Evolutionary conservation across 2,329 filamentous ascomycete species (phyloP), one percentile per base, ranked within the genome.

Genomic region (Ascosphaera aggregata): DNA sequence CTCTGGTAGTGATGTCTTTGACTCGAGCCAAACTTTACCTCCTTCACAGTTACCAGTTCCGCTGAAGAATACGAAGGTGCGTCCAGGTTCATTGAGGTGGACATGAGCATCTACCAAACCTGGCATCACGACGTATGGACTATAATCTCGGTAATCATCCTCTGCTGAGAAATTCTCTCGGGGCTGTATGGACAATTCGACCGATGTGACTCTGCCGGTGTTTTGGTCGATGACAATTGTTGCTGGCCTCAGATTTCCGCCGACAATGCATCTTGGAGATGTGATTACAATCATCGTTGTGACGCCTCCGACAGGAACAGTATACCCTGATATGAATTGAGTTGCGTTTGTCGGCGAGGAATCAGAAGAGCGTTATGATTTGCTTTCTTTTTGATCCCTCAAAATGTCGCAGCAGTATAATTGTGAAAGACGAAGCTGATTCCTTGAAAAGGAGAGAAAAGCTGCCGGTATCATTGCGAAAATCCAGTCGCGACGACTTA

Each of bases 21-120:
- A n/a, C n/a, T n/a, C n/a, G n/a, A n/a, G n/a, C n/a, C n/a, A n/a
- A n/a, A n/a, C n/a, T n/a, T n/a, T n/a, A n/a, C n/a, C n/a, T n/a
- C n/a, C n/a, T n/a, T n/a, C n/a, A n/a, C n/a, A n/a, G n/a, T n/a
- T n/a, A n/a, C n/a, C n/a, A n/a, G n/a, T n/a, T n/a, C n/a, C n/a
- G n/a, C n/a, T n/a, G n/a, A n/a, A n/a, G n/a, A n/a, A n/a, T n/a
- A n/a, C n/a, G n/a, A n/a, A n/a, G 39, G 86, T 94, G 41, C 89
- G 72, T 34, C 89, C 89, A 0, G 89, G 89, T 61, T 98, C 89
- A 52, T 95, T 95, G 48, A 95, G 71, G 61, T 98, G 89, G 30
- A 98, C 89, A 56, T 98, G 89, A 27, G 89, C 86, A 55, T 98
- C 89, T 15, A 98, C 86, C 20, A 98, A 66, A 16, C 89, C 89